These are phyloP conservation scores for Zarea fungicola DNA, from an alignment of 2,329 filamentous ascomycete genomes.

Conservation along the genomic window DNA sequence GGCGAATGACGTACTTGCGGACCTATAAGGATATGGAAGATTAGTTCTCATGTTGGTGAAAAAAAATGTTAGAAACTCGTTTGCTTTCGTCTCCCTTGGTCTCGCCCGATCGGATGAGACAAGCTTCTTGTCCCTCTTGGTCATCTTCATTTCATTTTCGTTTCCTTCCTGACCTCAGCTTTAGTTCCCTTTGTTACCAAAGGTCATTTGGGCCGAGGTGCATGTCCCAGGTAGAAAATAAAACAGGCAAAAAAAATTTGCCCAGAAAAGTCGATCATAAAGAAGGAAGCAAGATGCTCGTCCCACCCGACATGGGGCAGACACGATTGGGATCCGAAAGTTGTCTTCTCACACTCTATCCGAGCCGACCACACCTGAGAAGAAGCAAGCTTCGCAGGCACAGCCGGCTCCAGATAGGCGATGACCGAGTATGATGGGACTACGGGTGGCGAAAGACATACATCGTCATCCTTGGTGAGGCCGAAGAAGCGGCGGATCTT, in stretches of 20 bases:
- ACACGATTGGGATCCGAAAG: constrained; percentile 4
- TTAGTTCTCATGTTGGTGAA: neutral
- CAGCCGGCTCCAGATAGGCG: constrained; percentile 58
- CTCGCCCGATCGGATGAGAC: constrained; percentile 1
- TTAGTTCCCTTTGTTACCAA: too few relatives aligned
- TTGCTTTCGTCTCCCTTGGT: neutral
- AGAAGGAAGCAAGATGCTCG: constrained; percentile 12
- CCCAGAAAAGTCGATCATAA: constrained; percentile 1
- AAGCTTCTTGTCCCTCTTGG: constrained; percentile 11
- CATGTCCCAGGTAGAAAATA: neutral
- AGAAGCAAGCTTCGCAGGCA: constrained; percentile 23
- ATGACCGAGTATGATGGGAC: constrained; percentile 55
- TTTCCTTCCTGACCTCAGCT: too few relatives aligned
- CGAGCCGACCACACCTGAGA: constrained; percentile 28
- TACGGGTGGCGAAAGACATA: constrained; percentile 60
- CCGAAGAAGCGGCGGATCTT: constrained; percentile 99
- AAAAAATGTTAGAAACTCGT: constrained; percentile 8
- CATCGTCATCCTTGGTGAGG: constrained; percentile 99
- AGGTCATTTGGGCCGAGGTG: too few relatives aligned
- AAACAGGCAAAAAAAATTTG: neutral
- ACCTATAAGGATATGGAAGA: constrained; percentile 50
- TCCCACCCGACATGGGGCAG: neutral
- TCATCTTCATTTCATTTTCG: constrained; percentile 1
- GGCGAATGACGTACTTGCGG: constrained; percentile 99
- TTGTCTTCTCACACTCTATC: constrained; percentile 56